Conservation (phyloP, 805 yeast genomes). For the Starmerella lactis-condensi region DNA sequence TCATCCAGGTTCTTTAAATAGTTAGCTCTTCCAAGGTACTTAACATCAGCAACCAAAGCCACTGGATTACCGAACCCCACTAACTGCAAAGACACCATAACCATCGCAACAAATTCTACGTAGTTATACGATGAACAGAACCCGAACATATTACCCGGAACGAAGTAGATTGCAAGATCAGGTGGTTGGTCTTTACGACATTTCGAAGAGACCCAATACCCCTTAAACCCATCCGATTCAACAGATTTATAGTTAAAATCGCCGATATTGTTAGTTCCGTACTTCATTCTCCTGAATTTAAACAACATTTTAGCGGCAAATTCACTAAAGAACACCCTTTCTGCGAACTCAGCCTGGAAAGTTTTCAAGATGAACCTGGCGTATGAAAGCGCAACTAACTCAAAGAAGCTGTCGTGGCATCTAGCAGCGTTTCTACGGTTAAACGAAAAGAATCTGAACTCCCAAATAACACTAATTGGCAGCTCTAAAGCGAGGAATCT, state of each 20-base stretch:
- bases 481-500: conserved; percentile 12
- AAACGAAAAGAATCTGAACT: conserved; percentile 15
- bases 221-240: conserved; percentile 17
- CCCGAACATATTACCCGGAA: conserved; percentile 26
- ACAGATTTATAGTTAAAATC: conserved; percentile 10
- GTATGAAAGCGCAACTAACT: conserved; percentile 14
- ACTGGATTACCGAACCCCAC: conserved; percentile 36
- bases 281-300: conserved; percentile 17
- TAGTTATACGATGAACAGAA: conserved; percentile 28
- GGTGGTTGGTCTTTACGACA: conserved; percentile 17
- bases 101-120: conserved; percentile 28
- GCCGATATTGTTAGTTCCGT: conserved; percentile 20
- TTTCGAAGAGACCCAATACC: conserved; percentile 23
- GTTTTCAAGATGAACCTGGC: conserved; percentile 16
- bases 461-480: conserved; percentile 15
- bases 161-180: conserved; percentile 29
- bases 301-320: conserved; percentile 14
- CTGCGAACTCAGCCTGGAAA: conserved; percentile 14
- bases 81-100: conserved; percentile 27
- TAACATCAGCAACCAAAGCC: conserved; percentile 25
- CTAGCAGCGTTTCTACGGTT: conserved; percentile 17
- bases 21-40: conserved; percentile 12
- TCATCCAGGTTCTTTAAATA: conserved; percentile 13
- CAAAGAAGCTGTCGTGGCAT: conserved; percentile 15
- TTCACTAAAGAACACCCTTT: conserved; percentile 16